Evolutionary conservation across 345 rosid genomes (phyloP).

Genomic region (Pugionium cornutum): DNA sequence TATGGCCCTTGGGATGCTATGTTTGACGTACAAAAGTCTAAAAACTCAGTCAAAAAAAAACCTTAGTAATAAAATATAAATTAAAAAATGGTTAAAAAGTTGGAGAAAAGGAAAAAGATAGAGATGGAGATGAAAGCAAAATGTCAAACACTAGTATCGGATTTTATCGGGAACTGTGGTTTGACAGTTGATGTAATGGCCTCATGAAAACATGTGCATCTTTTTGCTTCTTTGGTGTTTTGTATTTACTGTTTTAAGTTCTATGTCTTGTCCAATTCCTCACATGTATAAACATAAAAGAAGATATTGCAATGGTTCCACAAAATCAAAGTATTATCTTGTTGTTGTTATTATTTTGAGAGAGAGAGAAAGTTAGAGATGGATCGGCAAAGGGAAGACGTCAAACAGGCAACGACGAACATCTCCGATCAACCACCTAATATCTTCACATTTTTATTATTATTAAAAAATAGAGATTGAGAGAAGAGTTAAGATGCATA

Average conservation of each 20-base stretch:
- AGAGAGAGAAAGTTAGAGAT: conserved; percentile 21
- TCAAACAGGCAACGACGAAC: conserved; percentile 78
- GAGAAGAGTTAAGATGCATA: too few relatives aligned
- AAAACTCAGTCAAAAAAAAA: conserved; percentile 39
- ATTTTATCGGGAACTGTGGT: conserved; percentile 56
- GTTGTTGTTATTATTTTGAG: neutral
- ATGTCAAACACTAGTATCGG: conserved; percentile 77
- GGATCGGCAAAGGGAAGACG: conserved; percentile 47
- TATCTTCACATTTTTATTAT: conserved; percentile 24
- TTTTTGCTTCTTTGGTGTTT: conserved; percentile 31
- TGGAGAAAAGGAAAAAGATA: conserved; percentile 23
- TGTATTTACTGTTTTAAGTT: conserved; percentile 35
- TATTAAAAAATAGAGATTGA: too few relatives aligned
- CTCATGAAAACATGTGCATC: conserved; percentile 37
- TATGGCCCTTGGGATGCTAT: conserved; percentile 21
- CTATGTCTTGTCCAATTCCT: conserved; percentile 40
- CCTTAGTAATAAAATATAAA: neutral
- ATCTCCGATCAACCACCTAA: conserved; percentile 39
- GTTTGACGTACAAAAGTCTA: conserved; percentile 35
- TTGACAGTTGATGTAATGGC: conserved; percentile 46
- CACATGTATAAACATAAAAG: neutral
- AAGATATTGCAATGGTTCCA: too few relatives aligned
- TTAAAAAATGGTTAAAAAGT: conserved; percentile 8
- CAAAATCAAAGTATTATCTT: conserved; percentile 23
- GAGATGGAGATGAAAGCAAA: conserved; percentile 55